phyloP scores from a whole-genome alignment of 202 grass and related monocot genomes.

The Setaria italica region DNA sequence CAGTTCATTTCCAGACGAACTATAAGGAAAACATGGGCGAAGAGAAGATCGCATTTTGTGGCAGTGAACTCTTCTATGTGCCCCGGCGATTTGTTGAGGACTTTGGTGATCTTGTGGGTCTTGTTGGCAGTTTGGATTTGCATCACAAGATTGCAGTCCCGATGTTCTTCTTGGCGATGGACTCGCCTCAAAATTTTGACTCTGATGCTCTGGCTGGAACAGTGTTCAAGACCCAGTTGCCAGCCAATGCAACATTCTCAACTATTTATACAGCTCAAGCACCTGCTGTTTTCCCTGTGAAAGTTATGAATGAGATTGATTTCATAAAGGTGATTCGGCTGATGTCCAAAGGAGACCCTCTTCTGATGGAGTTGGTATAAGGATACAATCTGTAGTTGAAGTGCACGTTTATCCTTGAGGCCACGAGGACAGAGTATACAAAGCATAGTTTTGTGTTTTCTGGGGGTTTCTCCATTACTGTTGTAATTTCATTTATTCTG shows the following conservation, averaged over 20 bases:
- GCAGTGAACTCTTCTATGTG: conserved; percentile 87
- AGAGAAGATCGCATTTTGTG: conserved; percentile 84
- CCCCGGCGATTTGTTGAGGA: conserved; percentile 83
- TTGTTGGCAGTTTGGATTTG: conserved; percentile 76
- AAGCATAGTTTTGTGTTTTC: conserved; percentile 62
- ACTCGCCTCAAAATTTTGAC: conserved; percentile 88
- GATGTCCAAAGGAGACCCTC: conserved; percentile 89
- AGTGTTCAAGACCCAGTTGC: conserved; percentile 71
- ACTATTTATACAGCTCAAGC: conserved; percentile 85
- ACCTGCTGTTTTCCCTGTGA: conserved; percentile 89
- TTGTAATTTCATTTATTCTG: conserved; percentile 72
- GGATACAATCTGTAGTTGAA: conserved; percentile 35
- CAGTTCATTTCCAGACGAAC: conserved; percentile 95
- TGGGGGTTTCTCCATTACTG: conserved; percentile 43
- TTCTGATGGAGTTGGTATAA: conserved; percentile 97
- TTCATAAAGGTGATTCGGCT: conserved; percentile 87
- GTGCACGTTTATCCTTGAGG: conserved; percentile 27
- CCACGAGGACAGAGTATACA: conserved; percentile 47
- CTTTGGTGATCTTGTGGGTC: conserved; percentile 86
- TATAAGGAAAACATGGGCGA: conserved; percentile 84
- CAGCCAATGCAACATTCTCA: conserved; percentile 71
- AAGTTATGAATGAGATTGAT: conserved; percentile 89
- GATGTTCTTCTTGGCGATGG: conserved; percentile 90
- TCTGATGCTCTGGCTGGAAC: conserved; percentile 76
- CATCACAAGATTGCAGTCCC: conserved; percentile 92